These are phyloP conservation scores for Parachaetomium inaequale DNA, from an alignment of 495 filamentous ascomycete genomes.

Conservation along the genomic window DNA sequence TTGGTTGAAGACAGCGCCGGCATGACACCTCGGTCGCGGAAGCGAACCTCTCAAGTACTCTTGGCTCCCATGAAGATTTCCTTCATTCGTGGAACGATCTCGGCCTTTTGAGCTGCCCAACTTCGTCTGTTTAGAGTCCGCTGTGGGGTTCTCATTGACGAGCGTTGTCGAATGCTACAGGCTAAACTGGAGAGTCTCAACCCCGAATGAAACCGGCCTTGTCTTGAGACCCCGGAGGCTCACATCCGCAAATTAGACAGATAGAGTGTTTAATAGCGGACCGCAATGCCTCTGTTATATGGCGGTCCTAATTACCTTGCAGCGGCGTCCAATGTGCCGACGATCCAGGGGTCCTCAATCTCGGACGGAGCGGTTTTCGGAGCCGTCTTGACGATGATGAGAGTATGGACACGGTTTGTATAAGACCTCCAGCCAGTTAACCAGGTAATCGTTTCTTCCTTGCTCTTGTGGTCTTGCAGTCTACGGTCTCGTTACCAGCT, in stretches of 20 bases:
- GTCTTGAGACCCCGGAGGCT: constrained; percentile 21
- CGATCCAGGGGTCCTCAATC: no score
- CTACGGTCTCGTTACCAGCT: background rate
- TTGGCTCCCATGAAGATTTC: background rate
- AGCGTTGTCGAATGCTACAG: background rate
- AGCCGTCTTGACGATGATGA: background rate
- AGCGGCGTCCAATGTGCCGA: background rate
- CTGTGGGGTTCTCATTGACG: background rate
- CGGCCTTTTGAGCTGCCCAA: background rate
- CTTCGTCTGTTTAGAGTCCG: background rate
- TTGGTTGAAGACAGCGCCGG: background rate
- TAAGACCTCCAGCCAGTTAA: background rate
- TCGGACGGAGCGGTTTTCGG: background rate
- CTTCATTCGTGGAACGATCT: background rate
- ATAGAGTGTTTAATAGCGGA: constrained; percentile 4
- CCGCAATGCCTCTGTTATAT: constrained; percentile 10
- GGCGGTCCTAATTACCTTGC: background rate
- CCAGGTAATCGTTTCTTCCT: background rate
- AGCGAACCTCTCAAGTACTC: background rate
- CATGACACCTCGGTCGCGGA: background rate
- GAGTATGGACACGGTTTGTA: background rate
- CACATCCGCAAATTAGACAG: constrained; percentile 24
- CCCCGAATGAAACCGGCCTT: constrained; percentile 9
- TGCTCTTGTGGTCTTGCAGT: background rate
- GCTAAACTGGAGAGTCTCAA: constrained; percentile 18